These are phyloP conservation scores for Pascua sp. DNA, from an alignment of 1,284 basidiomycete species.

Conservation along the genomic window DNA sequence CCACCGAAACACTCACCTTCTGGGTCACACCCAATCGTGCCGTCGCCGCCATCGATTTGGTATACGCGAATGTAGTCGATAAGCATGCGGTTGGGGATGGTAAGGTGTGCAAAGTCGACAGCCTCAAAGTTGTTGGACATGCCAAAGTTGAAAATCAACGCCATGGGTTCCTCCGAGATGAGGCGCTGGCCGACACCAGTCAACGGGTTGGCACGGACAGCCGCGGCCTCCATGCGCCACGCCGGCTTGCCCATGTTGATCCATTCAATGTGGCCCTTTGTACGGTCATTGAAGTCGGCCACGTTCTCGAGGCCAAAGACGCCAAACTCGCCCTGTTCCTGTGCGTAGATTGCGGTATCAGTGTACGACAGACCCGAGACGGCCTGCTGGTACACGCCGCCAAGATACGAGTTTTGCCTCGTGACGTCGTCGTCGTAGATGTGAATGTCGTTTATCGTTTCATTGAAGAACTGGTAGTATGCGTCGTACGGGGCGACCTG, in stretches of 20 bases:
- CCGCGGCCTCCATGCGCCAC: constrained; percentile 57
- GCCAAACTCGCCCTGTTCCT: constrained; percentile 26
- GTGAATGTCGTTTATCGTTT: constrained; percentile 43
- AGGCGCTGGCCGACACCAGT: constrained; percentile 61
- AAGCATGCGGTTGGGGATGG: constrained; percentile 51
- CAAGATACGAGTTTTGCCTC: constrained; percentile 69
- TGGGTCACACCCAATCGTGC: constrained; percentile 46
- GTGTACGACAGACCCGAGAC: constrained; percentile 62
- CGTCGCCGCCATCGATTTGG: constrained; percentile 47
- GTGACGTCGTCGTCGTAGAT: constrained; percentile 52
- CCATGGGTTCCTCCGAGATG: constrained; percentile 71
- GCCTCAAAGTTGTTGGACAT: constrained; percentile 52
- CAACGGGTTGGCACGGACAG: constrained; percentile 58
- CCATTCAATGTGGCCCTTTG: constrained; percentile 65
- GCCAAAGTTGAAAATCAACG: constrained; percentile 49
- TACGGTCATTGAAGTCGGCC: constrained; percentile 57
- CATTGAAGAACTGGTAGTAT: constrained; percentile 61
- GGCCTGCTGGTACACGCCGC: constrained; percentile 75
- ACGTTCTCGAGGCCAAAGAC: constrained; percentile 69
- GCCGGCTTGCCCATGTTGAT: constrained; percentile 57
- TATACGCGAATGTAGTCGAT: constrained; percentile 53
- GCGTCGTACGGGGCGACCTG: constrained; percentile 58
- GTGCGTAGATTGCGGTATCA: constrained; percentile 54
- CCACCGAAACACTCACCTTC: constrained; percentile 1
- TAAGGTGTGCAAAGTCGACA: constrained; percentile 46